These are phyloP conservation scores for Tuber indicum DNA, from an alignment of 495 filamentous ascomycete species.

Conservation along the genomic window DNA sequence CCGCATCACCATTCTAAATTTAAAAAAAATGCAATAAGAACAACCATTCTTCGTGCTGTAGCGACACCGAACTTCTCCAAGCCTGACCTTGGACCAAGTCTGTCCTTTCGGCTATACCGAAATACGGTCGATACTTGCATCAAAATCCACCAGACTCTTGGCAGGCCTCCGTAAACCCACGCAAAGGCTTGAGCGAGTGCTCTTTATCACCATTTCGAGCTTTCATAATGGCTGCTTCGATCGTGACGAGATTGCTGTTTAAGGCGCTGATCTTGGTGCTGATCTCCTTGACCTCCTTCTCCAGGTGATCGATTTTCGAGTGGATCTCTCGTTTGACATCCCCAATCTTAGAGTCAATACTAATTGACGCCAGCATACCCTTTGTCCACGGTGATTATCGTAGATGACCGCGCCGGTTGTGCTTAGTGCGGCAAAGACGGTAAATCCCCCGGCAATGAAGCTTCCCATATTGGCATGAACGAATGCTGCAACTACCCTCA, in stretches of 20 bases:
- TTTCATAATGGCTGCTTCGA: background rate
- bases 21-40: too few relatives aligned
- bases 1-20: too few relatives aligned
- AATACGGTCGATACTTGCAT: too few relatives aligned
- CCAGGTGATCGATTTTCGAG: too few relatives aligned
- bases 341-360: background rate
- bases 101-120: too few relatives aligned
- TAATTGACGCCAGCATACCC: background rate
- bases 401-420: background rate
- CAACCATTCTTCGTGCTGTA: too few relatives aligned
- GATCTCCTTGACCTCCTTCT: too few relatives aligned
- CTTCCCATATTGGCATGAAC: too few relatives aligned
- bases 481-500: too few relatives aligned
- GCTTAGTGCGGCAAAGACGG: background rate
- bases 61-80: too few relatives aligned
- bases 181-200: background rate
- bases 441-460: too few relatives aligned
- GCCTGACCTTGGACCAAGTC: too few relatives aligned
- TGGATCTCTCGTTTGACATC: background rate
- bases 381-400: background rate
- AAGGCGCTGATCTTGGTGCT: background rate
- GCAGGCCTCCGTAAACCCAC: background rate
- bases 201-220: constrained; percentile 5
- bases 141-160: background rate
- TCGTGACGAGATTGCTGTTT: background rate